Evolutionary conservation across 176 grass and related monocot species (phyloP).

Genomic region (Juncus inflexus): DNA sequence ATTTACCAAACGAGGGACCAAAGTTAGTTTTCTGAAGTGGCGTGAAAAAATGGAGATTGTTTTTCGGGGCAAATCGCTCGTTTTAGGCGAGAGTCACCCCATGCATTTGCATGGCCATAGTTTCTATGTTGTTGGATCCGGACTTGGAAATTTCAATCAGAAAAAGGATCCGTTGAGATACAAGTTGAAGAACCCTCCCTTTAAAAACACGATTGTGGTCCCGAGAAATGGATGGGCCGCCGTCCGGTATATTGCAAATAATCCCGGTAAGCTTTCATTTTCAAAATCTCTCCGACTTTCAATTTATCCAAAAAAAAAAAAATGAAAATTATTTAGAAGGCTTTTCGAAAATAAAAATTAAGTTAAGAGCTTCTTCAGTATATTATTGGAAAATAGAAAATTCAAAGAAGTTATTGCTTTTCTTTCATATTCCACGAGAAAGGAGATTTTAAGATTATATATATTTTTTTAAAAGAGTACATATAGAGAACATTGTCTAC

Average conservation of each 20-base stretch:
- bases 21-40: conserved; percentile 43
- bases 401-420: background rate
- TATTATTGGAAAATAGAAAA: background rate
- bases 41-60: conserved; percentile 72
- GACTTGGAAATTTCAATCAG: conserved; percentile 40
- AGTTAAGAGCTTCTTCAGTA: background rate
- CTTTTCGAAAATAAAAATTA: background rate
- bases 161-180: conserved; percentile 21
- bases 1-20: conserved; percentile 36
- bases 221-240: conserved; percentile 63
- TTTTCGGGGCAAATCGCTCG: conserved; percentile 46
- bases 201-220: conserved; percentile 68
- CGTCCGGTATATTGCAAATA: conserved; percentile 63
- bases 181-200: conserved; percentile 66
- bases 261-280: conserved; percentile 32
- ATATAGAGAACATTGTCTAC: too few relatives aligned
- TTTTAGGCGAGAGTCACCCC: conserved; percentile 64
- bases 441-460: too few relatives aligned
- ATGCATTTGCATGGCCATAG: conserved; percentile 82
- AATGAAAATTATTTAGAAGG: background rate
- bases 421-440: background rate
- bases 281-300: too few relatives aligned
- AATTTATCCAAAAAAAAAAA: too few relatives aligned
- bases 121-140: conserved; percentile 80
- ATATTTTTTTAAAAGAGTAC: too few relatives aligned